Conservation (phyloP, 1,284 basidiomycete genomes). For the Melampsora americana region DNA sequence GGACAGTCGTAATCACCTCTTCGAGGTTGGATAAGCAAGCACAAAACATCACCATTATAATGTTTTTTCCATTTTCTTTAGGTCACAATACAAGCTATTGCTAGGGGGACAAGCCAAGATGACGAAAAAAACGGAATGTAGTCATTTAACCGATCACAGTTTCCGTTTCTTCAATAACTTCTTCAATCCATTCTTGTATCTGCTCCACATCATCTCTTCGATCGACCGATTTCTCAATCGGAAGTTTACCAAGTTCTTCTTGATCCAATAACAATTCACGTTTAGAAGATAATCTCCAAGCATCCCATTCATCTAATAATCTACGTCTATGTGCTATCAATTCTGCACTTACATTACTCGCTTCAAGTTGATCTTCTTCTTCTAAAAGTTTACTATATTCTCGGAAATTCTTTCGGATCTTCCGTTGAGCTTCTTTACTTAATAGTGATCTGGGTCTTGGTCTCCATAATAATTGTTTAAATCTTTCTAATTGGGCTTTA, state of each 20-base stretch:
- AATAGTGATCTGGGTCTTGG: slow-evolving; percentile 85
- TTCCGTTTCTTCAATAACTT: slow-evolving; percentile 54
- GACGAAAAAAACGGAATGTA: neutral
- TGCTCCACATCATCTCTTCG: slow-evolving; percentile 52
- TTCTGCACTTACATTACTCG: slow-evolving; percentile 89
- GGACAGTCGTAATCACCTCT: too few relatives aligned
- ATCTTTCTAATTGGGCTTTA: slow-evolving; percentile 76
- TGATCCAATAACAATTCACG: slow-evolving; percentile 49
- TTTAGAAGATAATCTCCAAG: slow-evolving; percentile 64
- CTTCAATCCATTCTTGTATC: slow-evolving; percentile 55
- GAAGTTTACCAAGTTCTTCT: slow-evolving; percentile 46
- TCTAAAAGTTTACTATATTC: slow-evolving; percentile 92
- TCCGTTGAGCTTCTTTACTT: slow-evolving; percentile 81
- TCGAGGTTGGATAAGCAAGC: neutral
- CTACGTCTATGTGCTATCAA: slow-evolving; percentile 85
- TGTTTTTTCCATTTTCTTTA: neutral
- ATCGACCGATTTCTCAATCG: slow-evolving; percentile 46
- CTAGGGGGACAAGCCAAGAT: too few relatives aligned
- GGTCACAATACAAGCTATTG: neutral
- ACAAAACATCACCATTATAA: neutral
- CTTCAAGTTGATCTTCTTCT: slow-evolving; percentile 93
- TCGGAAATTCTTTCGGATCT: slow-evolving; percentile 81
- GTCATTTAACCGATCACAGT: slow-evolving; percentile 48
- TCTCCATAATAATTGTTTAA: slow-evolving; percentile 99
- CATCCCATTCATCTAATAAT: slow-evolving; percentile 97